These are phyloP conservation scores for Debaryomycetaceae sp. DNA, from an alignment of 1,139 yeast species.

Conservation along the genomic window DNA sequence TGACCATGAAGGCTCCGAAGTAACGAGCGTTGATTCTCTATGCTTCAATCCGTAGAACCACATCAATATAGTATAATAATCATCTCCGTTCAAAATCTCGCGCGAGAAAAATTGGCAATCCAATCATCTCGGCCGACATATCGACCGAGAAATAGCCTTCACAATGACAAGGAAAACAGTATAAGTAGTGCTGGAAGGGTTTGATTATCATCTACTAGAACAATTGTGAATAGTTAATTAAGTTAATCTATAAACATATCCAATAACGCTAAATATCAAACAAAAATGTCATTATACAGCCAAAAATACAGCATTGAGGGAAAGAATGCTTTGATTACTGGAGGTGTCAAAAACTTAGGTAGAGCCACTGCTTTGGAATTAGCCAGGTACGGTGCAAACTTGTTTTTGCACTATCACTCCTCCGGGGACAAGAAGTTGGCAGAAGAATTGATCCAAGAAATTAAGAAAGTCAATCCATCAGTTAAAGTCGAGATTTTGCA, in stretches of 20 bases:
- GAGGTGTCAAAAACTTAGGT: conserved; percentile 68
- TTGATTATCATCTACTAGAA: too few species aligned
- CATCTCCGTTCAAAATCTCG: not conserved
- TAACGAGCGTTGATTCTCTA: too few species aligned
- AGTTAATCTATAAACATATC: too few species aligned
- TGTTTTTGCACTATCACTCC: conserved; percentile 58
- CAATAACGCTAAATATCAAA: not conserved
- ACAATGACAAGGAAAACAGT: too few species aligned
- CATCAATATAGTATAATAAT: too few species aligned
- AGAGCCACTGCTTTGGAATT: conserved; percentile 54
- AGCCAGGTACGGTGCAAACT: conserved; percentile 53
- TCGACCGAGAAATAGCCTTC: not conserved
- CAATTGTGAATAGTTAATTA: not conserved
- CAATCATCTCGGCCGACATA: not conserved
- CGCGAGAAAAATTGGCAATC: not conserved
- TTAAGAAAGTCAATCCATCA: conserved; percentile 27
- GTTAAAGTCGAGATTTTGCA: conserved; percentile 45
- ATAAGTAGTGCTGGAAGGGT: too few species aligned
- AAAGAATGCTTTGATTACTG: conserved; percentile 57
- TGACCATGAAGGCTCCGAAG: too few species aligned
- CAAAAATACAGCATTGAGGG: conserved; percentile 27
- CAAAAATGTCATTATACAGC: conserved; percentile 6
- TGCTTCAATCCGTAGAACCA: too few species aligned
- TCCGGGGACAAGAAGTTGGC: conserved; percentile 34
- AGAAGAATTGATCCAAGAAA: conserved; percentile 35